These are phyloP conservation scores for Rutidosis leptorrhynchoides DNA, from an alignment of 129 eudicot genomes.

Conservation along the genomic window DNA sequence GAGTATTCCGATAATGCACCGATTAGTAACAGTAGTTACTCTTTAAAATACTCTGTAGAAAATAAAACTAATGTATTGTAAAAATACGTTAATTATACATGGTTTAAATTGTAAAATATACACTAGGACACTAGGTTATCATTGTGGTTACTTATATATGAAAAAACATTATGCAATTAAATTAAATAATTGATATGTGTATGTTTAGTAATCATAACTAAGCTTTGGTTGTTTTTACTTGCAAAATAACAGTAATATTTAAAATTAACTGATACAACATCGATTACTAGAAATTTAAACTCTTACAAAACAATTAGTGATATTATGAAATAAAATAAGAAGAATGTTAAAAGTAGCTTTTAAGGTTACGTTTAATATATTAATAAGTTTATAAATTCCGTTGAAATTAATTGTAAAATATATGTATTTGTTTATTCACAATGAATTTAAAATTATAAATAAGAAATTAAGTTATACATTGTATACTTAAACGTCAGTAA, in stretches of 20 bases:
- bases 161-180: background rate
- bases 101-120: constrained; percentile 14
- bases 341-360: too few relatives aligned
- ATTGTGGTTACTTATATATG: background rate
- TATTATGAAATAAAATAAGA: too few relatives aligned
- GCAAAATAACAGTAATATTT: background rate
- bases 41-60: constrained; percentile 16
- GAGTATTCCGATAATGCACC: constrained; percentile 41
- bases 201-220: background rate
- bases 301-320: too few relatives aligned
- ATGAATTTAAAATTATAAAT: too few relatives aligned
- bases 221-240: background rate
- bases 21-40: constrained; percentile 23
- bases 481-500: too few relatives aligned
- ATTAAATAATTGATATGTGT: background rate
- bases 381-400: too few relatives aligned
- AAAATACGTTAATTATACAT: constrained; percentile 33
- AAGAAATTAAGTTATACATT: too few relatives aligned
- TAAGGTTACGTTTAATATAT: too few relatives aligned
- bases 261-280: too few relatives aligned
- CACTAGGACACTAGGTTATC: background rate
- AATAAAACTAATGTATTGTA: constrained; percentile 15
- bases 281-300: background rate
- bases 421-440: too few relatives aligned
- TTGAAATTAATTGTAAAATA: too few relatives aligned